Evolutionary conservation across 306 rosid genomes (phyloP), one percentile per base, ranked within the genome.

Genomic region (Corylus heterophylla): DNA sequence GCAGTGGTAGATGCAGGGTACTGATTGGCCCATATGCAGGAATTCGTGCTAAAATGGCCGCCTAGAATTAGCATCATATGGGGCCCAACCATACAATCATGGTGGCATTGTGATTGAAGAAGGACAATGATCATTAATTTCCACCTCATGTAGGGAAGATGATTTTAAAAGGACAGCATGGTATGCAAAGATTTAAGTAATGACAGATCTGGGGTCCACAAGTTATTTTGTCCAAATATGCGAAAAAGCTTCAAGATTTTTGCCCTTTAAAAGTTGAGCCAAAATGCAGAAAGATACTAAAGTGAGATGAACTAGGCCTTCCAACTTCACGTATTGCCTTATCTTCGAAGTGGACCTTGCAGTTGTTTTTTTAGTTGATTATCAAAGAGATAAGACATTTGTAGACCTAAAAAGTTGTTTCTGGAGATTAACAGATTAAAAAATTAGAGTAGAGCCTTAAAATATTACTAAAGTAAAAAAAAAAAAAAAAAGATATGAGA

Each of bases 151-250:
- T 52, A 25, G 20, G 79, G 56, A 77, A 39, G 63, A 73, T 79
- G 73, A 73, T 66, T 73, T 83, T 77, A 14, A 69, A 79, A 78
- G 74, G 76, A 56, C 67, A 79, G 4, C 14, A 77, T 51, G 71
- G 71, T 76, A 59, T 59, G 79, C 76, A 73, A 73, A 75, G 84
- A 58, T 75, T 85, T 49, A 74, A 5, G 82, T 70, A 79, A 78
- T 68, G 61, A 78, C 78, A 31, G 8, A 42, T 82, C 74, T 74
- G 69, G 78, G 85, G 83, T 81, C 92, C 87, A 85, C 74, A 73
- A 27, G 76, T 56, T 69, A 54, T 74, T 78, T 76, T 74, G 73
- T 25, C 54, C 62, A 54, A 54, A 13, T 56, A 81, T 63, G 72
- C 76, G 25, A 77, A 37, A 42, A 82, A 82, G 71, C 72, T 80